Evolutionary conservation across 2,329 filamentous ascomycete species (phyloP).

Genomic region (Penicillium digitatum): DNA sequence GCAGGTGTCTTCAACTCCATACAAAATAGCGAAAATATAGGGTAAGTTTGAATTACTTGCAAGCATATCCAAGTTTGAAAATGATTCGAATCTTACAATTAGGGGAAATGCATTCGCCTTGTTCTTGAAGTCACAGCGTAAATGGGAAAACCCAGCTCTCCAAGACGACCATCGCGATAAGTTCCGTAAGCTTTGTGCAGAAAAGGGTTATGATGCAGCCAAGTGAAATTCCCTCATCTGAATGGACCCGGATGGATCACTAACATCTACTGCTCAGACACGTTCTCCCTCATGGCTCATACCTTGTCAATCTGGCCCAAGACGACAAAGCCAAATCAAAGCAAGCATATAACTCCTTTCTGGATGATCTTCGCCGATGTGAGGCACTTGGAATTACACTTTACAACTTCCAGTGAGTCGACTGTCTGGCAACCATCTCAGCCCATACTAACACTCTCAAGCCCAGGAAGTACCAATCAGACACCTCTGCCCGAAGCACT

Average conservation of each 20-base stretch:
- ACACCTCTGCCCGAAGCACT: constrained; percentile 66
- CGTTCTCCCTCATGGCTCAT: constrained; percentile 88
- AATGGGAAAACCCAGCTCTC: constrained; percentile 83
- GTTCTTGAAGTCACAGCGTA: constrained; percentile 93
- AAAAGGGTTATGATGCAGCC: constrained; percentile 66
- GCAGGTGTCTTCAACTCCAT: constrained; percentile 85
- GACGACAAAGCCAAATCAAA: constrained; percentile 71
- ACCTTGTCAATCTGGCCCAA: constrained; percentile 93
- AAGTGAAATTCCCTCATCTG: constrained; percentile 36
- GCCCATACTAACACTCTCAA: constrained; percentile 17
- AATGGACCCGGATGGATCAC: not conserved
- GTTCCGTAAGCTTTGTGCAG: constrained; percentile 65
- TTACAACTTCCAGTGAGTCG: constrained; percentile 84
- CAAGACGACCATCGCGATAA: constrained; percentile 61
- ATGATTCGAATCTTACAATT: constrained; percentile 8
- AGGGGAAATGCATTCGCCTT: constrained; percentile 88
- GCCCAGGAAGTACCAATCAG: constrained; percentile 74
- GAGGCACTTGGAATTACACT: constrained; percentile 78
- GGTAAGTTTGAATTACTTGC: constrained; percentile 35
- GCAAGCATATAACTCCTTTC: constrained; percentile 79
- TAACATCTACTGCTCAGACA: constrained; percentile 46
- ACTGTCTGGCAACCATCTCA: not conserved
- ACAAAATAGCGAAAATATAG: constrained; percentile 71
- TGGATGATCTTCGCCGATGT: constrained; percentile 84
- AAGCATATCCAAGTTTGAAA: not conserved